Evolutionary conservation across 495 filamentous ascomycete species (phyloP), one percentile per base, ranked within the genome.

Genomic region (Trypethelium eluteriae): DNA sequence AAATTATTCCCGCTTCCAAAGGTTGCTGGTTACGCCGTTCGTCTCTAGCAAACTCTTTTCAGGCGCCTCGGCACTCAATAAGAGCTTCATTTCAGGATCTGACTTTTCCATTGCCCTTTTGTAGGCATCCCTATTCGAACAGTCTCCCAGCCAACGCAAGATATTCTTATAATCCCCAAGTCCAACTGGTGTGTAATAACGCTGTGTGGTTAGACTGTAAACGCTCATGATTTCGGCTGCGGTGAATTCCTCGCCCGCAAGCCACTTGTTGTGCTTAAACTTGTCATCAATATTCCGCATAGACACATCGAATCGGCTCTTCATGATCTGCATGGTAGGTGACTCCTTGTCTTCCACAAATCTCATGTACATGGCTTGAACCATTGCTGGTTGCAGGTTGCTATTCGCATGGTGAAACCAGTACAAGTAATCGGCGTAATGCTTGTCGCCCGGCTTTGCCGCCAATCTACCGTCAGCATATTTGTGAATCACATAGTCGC

Each of bases 91-190:
- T 41, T 65, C 39, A 14, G 63, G 39, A 62, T 74, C 72, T 1
- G 72, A 72, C 68, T 76, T 75, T 68, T 72, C 69, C 57, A 74
- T 49, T 0, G 72, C 64, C 67, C 70, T 68, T 53, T 72, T 69
- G 56, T 69, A 74, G 41, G 69, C 74, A 1, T 66, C 59, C 56
- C 72, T 70, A 3, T 62, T 68, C 39, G 67, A 71, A 47, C 68
- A 65, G 10, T 66, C 70, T 66, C 68, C 65, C 25, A 70, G 64
- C 70, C 71, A 75, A 34, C 39, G 69, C 67, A 73, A 63, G 36
- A 75, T 25, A 49, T 68, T 66, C 61, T 72, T 64, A 64, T 75
- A 77, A 49, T 66, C 64, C 16, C 59, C 50, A 18, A 75, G 39
- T 46, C 71, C 67, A 36, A 69, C 32, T 32, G 59, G 41, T 11